Conservation (phyloP, 2,329 filamentous ascomycete genomes). For the Colletotrichum sp. region DNA sequence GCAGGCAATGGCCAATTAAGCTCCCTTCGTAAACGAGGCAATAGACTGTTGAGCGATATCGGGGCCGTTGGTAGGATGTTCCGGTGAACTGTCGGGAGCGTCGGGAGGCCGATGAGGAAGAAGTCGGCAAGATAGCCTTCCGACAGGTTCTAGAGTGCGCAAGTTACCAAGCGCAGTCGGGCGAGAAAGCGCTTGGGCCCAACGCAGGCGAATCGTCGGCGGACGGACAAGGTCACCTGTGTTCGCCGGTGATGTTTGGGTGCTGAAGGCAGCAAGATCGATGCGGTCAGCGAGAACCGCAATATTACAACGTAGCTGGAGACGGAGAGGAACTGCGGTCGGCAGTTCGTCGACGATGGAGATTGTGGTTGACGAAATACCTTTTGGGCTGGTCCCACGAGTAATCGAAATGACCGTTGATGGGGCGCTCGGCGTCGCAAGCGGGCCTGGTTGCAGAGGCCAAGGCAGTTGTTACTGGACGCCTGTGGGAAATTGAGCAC, state of each 20-base stretch:
- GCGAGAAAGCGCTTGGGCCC: constrained; percentile 8
- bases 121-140: neutral
- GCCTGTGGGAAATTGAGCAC: neutral
- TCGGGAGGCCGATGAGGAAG: neutral
- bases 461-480: neutral
- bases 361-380: neutral
- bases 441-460: neutral
- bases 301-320: neutral
- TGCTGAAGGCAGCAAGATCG: neutral
- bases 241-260: neutral
- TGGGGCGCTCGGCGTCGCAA: neutral
- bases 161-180: neutral
- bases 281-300: neutral
- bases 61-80: neutral
- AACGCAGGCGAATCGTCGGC: neutral
- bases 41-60: neutral
- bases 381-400: neutral
- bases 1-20: neutral
- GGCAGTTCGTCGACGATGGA: neutral
- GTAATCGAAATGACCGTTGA: constrained; percentile 1
- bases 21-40: neutral
- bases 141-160: neutral
- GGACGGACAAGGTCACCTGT: neutral
- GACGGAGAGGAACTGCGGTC: neutral
- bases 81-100: neutral